Evolutionary conservation across 2,329 filamentous ascomycete species (phyloP).

Genomic region (Xylaria sp.): DNA sequence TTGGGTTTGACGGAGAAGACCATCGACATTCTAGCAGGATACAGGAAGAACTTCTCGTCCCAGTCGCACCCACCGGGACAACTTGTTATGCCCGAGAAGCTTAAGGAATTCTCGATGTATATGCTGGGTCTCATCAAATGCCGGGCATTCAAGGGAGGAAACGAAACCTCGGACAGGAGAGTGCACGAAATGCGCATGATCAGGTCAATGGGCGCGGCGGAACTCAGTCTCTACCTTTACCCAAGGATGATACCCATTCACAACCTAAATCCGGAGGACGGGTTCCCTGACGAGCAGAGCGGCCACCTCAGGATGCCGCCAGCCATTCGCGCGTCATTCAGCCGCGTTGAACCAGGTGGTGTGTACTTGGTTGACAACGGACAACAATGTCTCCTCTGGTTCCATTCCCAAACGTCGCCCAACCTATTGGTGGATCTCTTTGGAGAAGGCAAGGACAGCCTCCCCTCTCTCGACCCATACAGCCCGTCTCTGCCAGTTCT

Average conservation of each 20-base stretch:
- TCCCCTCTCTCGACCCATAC: constrained; percentile 81
- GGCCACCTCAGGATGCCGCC: constrained; percentile 86
- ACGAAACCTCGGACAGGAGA: constrained; percentile 86
- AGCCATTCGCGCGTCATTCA: constrained; percentile 79
- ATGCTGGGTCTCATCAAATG: constrained; percentile 88
- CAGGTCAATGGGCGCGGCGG: constrained; percentile 81
- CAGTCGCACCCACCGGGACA: constrained; percentile 87
- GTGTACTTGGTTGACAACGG: constrained; percentile 96
- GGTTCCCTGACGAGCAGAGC: constrained; percentile 84
- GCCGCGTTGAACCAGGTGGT: constrained; percentile 86
- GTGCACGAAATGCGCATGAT: constrained; percentile 92
- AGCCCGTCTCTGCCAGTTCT: constrained; percentile 78
- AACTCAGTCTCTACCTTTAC: constrained; percentile 91
- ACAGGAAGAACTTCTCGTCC: constrained; percentile 86
- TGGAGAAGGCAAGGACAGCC: constrained; percentile 69
- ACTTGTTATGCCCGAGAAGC: constrained; percentile 89
- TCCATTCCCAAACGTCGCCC: constrained; percentile 89
- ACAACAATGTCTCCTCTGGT: constrained; percentile 87
- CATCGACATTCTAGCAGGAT: constrained; percentile 87
- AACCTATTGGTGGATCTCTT: constrained; percentile 91
- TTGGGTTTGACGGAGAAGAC: constrained; percentile 85
- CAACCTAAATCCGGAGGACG: constrained; percentile 83
- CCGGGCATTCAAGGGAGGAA: constrained; percentile 89
- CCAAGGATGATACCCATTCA: constrained; percentile 91
- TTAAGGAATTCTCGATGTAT: constrained; percentile 98